Base-by-base conservation (phyloP, 331 rosid species). In the Ulmus americana region DNA sequence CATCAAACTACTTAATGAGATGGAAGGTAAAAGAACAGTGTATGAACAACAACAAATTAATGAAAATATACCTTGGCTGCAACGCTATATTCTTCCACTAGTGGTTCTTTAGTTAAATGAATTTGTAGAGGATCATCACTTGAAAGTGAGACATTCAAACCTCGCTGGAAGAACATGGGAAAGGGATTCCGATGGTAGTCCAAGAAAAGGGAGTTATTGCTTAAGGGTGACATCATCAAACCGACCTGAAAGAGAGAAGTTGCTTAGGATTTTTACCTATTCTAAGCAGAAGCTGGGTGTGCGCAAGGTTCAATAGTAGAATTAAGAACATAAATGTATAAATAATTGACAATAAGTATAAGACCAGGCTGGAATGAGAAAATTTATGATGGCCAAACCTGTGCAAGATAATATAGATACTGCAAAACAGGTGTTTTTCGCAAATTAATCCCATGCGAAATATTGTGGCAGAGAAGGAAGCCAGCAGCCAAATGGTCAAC, bases 41-140 rank as follows among this genome's bases (percentile, higher is more conserved):
- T 8, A 43, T 15, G n/a, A 15, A 11, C 9, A 48, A 51, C 6
- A 5, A 41, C 22, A 55, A 47, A 43, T 55, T 49, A 46, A 7
- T 39, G 41, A 63, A 55, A 47, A 60, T 63, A 65, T 55, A 87
- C 95, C 95, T 87, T 72, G 10, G 91, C 87, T 62, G 91, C 95
- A 65, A 87, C 85, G 44, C 95, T 83, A 79, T 85, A 85, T 75
- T 87, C 95, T 61, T 87, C 95, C 39, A 83, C 82, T 53, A 87
- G 65, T 15, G 95, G 77, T 68, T 87, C 95, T 73, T 83, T 87
- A 35, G 95, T 87, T 69, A 87, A 77, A 74, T 85, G 95, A 68
- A 87, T 83, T 83, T 85, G 95, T 78, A 87, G 79, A 53, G 95
- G 95, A 79, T 87, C 95, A 69, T 87, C 95, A 0, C 80, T 76